phyloP scores from a whole-genome alignment of 768 basidiomycete genomes.

The Russula ochroleuca region DNA sequence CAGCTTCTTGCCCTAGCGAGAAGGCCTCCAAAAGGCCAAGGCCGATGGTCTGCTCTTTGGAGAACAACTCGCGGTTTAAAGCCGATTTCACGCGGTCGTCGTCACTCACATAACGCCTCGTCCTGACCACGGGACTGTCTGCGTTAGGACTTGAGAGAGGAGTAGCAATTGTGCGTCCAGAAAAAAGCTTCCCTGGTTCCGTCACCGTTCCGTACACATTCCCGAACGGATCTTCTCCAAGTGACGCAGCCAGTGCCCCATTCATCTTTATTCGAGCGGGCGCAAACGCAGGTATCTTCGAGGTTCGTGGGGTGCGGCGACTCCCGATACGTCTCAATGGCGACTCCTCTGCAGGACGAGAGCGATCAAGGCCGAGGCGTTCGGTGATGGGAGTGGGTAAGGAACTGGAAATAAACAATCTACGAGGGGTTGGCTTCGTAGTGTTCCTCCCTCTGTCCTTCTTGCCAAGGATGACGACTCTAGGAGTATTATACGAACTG shows the following conservation, averaged over 20 bases:
- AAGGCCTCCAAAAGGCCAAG: conserved; percentile 33
- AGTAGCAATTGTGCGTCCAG: conserved; percentile 12
- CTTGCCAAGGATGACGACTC: conserved; percentile 24
- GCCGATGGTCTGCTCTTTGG: conserved; percentile 23
- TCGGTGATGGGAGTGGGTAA: conserved; percentile 36
- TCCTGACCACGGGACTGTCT: conserved; percentile 28
- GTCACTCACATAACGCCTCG: conserved; percentile 19
- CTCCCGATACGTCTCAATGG: conserved; percentile 35
- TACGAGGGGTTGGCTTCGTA: conserved; percentile 38
- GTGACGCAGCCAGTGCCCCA: conserved; percentile 5
- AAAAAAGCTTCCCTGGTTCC: conserved; percentile 14
- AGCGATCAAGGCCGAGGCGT: conserved; percentile 31
- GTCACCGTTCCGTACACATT: conserved; percentile 17
- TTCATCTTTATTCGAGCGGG: conserved; percentile 19
- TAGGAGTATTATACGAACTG: conserved; percentile 40
- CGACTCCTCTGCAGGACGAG: conserved; percentile 42
- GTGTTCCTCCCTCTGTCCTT: conserved; percentile 23
- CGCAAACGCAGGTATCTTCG: conserved; percentile 28
- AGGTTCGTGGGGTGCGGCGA: conserved; percentile 13
- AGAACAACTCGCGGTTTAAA: conserved; percentile 17
- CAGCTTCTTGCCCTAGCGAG: conserved; percentile 25
- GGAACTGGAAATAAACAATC: conserved; percentile 36
- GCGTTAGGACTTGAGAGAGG: conserved; percentile 24
- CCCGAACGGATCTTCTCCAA: conserved; percentile 25
- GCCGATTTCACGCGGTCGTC: conserved; percentile 22